Evolutionary conservation across 208 protist genomes (phyloP).

Genomic region (Acanthamoeba lenticulata): DNA sequence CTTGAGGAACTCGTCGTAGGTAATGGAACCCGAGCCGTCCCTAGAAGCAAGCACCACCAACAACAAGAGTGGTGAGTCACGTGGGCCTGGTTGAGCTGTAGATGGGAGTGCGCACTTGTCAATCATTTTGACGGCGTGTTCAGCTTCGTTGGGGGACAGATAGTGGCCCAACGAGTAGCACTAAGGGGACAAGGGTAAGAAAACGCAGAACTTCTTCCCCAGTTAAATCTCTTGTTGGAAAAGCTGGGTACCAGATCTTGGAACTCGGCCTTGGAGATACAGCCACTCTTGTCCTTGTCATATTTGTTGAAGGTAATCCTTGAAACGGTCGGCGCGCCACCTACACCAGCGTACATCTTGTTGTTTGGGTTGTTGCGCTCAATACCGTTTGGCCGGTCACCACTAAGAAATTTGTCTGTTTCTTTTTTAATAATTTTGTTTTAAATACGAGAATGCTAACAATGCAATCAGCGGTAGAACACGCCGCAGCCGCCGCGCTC

Average conservation of each 20-base stretch:
- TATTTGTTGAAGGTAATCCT: neutral
- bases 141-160: neutral
- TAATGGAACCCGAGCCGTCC: neutral
- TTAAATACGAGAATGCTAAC: too few species aligned
- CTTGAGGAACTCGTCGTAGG: neutral
- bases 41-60: neutral
- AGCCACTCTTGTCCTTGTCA: constrained; percentile 8
- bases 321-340: neutral
- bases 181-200: neutral
- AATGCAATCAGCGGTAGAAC: neutral
- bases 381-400: too few species aligned
- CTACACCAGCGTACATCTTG: neutral
- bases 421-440: neutral
- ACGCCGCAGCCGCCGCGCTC: constrained; percentile 19
- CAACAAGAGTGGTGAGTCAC: too few species aligned
- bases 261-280: neutral
- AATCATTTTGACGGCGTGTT: neutral
- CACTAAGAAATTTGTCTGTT: too few species aligned
- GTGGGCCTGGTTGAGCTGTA: neutral
- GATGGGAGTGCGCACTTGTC: neutral
- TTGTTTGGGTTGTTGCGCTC: neutral
- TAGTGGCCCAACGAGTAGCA: constrained; percentile 11
- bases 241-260: neutral
- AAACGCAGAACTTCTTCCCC: neutral
- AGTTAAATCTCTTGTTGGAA: neutral